These are phyloP conservation scores for Brassica rapa DNA, from an alignment of 345 rosid species.

Conservation along the genomic window DNA sequence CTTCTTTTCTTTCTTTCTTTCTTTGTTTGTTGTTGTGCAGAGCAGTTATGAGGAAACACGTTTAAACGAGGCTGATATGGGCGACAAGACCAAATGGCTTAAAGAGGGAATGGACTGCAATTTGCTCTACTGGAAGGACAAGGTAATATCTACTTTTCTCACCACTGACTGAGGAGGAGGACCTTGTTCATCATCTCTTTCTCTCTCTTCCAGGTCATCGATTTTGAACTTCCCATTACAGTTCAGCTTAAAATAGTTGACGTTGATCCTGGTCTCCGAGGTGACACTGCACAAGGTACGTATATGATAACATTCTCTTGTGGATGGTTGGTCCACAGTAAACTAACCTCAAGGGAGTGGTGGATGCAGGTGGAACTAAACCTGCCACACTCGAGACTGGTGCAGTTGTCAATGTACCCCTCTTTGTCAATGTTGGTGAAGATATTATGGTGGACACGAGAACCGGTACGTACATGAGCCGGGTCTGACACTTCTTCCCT, in stretches of 20 bases:
- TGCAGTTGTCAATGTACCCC: slow-evolving; percentile 69
- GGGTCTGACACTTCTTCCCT: slow-evolving; percentile 32
- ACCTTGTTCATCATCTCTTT: background rate
- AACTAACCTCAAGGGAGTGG: background rate
- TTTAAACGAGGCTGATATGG: slow-evolving; percentile 60
- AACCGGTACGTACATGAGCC: slow-evolving; percentile 78
- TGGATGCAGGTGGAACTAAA: slow-evolving; percentile 69
- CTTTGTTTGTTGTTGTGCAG: slow-evolving; percentile 34
- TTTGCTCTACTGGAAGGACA: slow-evolving; percentile 78
- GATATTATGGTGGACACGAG: slow-evolving; percentile 75
- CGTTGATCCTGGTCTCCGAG: slow-evolving; percentile 81
- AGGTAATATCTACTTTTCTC: slow-evolving; percentile 41
- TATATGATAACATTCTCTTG: background rate
- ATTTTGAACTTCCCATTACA: slow-evolving; percentile 72
- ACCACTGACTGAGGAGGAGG: background rate
- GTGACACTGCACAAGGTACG: slow-evolving; percentile 85
- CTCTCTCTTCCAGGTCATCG: slow-evolving; percentile 57
- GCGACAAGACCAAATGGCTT: slow-evolving; percentile 66
- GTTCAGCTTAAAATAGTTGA: slow-evolving; percentile 66
- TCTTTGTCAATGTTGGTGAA: slow-evolving; percentile 63
- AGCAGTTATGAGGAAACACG: slow-evolving; percentile 69
- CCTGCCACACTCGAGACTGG: slow-evolving; percentile 80
- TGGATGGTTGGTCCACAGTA: background rate
- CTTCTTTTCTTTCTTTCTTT: background rate
- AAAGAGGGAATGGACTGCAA: slow-evolving; percentile 89